Conservation (phyloP, 1,284 basidiomycete species). For the Cutaneotrichosporon cyanovorans region DNA sequence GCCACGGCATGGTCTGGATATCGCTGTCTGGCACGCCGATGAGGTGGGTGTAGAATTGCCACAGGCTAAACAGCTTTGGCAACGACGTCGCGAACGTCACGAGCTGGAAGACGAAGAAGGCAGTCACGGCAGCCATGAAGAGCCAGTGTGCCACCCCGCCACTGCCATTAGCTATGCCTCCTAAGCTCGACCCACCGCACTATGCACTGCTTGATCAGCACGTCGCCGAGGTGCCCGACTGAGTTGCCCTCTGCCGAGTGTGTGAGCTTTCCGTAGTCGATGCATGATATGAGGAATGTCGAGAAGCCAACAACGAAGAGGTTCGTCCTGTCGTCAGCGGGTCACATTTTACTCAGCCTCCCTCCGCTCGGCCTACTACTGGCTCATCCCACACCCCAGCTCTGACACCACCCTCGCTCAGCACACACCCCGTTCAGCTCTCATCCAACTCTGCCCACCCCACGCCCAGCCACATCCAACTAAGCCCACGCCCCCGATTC, state of each 20-base stretch:
- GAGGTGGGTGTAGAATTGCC: conserved; percentile 66
- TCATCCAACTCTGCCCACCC: too few relatives aligned
- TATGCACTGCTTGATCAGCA: conserved; percentile 71
- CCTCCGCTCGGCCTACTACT: too few relatives aligned
- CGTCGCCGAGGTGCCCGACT: conserved; percentile 58
- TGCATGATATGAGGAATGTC: conserved; percentile 87
- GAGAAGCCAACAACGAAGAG: conserved; percentile 97
- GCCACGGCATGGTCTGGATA: conserved; percentile 95
- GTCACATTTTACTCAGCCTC: neutral
- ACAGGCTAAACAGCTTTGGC: conserved; percentile 77
- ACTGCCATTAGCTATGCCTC: conserved; percentile 1
- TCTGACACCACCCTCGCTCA: too few relatives aligned
- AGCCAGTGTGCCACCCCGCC: conserved; percentile 46
- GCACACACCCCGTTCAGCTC: too few relatives aligned
- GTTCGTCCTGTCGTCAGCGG: conserved; percentile 61
- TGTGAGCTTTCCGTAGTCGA: conserved; percentile 76
- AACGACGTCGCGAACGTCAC: conserved; percentile 51
- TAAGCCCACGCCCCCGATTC: too few relatives aligned
- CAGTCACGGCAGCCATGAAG: conserved; percentile 71
- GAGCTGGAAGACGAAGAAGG: conserved; percentile 64
- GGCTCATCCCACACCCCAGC: too few relatives aligned
- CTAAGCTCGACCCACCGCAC: conserved; percentile 55
- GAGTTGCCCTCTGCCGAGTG: conserved; percentile 26
- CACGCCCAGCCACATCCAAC: too few relatives aligned
- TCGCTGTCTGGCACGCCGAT: conserved; percentile 62